Percentiles rank a stretch among this genome's conserved stretches.
These are phyloP conservation scores for Grifola frondosa DNA, from an alignment of 1,284 basidiomycete species.

Conservation along the genomic window DNA sequence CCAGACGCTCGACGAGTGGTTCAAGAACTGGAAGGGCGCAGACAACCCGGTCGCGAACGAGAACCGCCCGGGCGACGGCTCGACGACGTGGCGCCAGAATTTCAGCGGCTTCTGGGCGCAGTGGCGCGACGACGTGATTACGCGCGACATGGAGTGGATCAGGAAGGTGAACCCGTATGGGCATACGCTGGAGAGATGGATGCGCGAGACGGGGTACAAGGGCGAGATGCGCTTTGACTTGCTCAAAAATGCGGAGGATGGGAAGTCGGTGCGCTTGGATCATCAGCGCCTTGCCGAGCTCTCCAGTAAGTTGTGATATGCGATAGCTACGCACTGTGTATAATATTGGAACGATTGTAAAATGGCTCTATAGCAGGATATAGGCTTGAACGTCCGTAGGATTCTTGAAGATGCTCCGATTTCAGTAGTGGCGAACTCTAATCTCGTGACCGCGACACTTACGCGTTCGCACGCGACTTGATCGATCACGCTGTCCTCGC, in stretches of 20 bases:
- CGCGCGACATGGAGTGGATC: slow-evolving; percentile 43
- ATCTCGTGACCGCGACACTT: too few relatives aligned
- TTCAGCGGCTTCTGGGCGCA: slow-evolving; percentile 41
- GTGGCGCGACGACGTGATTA: slow-evolving; percentile 43
- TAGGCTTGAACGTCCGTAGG: too few relatives aligned
- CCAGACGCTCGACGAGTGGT: slow-evolving; percentile 39
- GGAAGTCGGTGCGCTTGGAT: slow-evolving; percentile 6
- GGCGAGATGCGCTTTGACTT: neutral
- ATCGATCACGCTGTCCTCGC: too few relatives aligned
- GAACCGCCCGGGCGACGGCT: slow-evolving; percentile 20
- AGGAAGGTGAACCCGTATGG: slow-evolving; percentile 35
- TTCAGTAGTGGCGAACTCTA: too few relatives aligned
- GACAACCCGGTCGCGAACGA: slow-evolving; percentile 34
- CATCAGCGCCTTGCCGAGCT: neutral
- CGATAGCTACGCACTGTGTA: too few relatives aligned
- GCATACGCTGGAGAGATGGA: slow-evolving; percentile 29
- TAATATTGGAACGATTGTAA: too few relatives aligned
- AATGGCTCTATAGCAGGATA: too few relatives aligned
- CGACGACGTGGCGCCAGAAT: slow-evolving; percentile 39
- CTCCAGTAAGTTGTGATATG: too few relatives aligned
- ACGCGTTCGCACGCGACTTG: too few relatives aligned
- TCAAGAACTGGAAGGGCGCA: slow-evolving; percentile 28
- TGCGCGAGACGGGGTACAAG: slow-evolving; percentile 22
- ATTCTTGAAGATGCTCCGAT: too few relatives aligned
- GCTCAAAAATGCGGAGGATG: slow-evolving; percentile 22